These are phyloP conservation scores for Candida succiphila DNA, from an alignment of 805 yeast species.

Conservation along the genomic window DNA sequence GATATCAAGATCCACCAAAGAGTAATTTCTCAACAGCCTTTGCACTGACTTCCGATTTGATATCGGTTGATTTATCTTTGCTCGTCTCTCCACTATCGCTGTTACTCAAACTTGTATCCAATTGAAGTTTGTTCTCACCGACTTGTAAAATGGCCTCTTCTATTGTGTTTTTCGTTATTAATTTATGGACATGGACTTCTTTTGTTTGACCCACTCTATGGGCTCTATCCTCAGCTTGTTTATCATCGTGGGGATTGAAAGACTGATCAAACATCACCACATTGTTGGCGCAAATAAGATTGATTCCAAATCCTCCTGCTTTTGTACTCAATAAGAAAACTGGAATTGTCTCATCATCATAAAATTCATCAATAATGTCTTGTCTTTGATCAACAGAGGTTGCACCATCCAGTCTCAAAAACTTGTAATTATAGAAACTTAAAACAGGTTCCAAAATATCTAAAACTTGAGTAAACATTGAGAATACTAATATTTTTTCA, in stretches of 20 bases:
- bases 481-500: conserved; percentile 71
- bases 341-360: conserved; percentile 73
- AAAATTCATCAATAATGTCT: conserved; percentile 79
- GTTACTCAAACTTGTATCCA: conserved; percentile 57
- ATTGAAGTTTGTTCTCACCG: conserved; percentile 84
- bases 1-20: conserved; percentile 10
- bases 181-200: conserved; percentile 69
- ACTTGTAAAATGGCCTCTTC: conserved; percentile 83
- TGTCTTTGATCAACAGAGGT: conserved; percentile 93
- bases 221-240: conserved; percentile 97
- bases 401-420: conserved; percentile 83
- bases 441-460: conserved; percentile 79
- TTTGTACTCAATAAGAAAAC: conserved; percentile 85
- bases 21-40: conserved; percentile 40
- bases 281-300: conserved; percentile 87
- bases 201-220: conserved; percentile 93
- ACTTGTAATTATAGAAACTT: conserved; percentile 52
- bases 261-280: conserved; percentile 90
- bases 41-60: too few species aligned
- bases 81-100: conserved; percentile 26
- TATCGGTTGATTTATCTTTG: conserved; percentile 46
- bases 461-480: conserved; percentile 85
- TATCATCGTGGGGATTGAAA: conserved; percentile 97
- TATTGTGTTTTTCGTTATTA: conserved; percentile 65
- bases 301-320: conserved; percentile 99